Conservation (phyloP, 169 alveolate species). For the Blepharisma undulans region DNA sequence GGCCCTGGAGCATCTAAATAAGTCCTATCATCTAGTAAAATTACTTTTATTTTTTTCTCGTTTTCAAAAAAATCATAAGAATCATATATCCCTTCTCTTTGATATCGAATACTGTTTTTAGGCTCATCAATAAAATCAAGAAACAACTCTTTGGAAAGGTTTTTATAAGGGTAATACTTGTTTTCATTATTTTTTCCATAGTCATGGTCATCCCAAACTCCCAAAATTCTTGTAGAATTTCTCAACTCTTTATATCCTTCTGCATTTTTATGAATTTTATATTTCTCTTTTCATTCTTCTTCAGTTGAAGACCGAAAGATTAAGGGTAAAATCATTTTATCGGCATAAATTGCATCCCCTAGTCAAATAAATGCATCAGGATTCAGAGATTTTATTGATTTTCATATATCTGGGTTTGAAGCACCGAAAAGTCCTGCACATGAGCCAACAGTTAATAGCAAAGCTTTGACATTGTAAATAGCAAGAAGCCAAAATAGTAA, state of each 20-base stretch:
- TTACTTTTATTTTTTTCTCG: conserved; percentile 59
- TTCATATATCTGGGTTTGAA: neutral
- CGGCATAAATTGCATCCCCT: conserved; percentile 21
- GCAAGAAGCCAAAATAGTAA: neutral
- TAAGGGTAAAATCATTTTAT: neutral
- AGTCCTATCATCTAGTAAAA: conserved; percentile 76
- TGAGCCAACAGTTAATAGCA: neutral
- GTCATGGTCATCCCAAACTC: conserved; percentile 88
- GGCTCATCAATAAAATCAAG: conserved; percentile 79
- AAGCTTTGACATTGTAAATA: neutral
- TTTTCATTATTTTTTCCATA: conserved; percentile 71
- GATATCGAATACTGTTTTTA: conserved; percentile 44
- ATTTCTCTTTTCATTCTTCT: neutral
- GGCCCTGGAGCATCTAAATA: conserved; percentile 48
- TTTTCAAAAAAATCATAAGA: conserved; percentile 59
- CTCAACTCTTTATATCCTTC: conserved; percentile 23
- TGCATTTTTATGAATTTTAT: neutral
- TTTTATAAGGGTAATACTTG: conserved; percentile 46
- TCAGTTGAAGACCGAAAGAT: neutral
- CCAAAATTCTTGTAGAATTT: conserved; percentile 24
- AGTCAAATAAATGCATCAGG: conserved; percentile 32
- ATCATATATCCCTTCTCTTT: conserved; percentile 48
- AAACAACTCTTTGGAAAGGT: conserved; percentile 53
- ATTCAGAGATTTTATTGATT: neutral
- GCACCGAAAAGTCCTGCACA: conserved; percentile 12